Conservation (phyloP, 106 monocot genomes). For the Dioscorea dumetorum region DNA sequence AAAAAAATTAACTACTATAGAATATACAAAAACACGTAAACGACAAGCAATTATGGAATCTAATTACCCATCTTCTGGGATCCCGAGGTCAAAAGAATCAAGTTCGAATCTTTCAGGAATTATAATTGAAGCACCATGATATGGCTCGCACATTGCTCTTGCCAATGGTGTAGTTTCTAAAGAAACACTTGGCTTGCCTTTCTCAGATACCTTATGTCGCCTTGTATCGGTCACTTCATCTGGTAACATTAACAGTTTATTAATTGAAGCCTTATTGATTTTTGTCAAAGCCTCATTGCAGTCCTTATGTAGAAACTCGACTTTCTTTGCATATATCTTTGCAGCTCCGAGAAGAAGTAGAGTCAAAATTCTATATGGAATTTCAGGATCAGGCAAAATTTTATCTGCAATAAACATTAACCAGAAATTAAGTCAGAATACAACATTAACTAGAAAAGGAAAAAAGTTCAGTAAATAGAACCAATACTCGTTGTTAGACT, state of each 20-base stretch:
- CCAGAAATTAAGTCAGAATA: neutral
- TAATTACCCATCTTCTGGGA: constrained; percentile 5
- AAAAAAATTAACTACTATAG: constrained; percentile 6
- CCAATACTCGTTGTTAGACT: too few species aligned
- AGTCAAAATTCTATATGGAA: constrained; percentile 67
- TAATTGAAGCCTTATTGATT: constrained; percentile 15
- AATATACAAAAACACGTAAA: neutral
- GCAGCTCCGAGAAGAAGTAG: constrained; percentile 87
- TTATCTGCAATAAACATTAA: constrained; percentile 40
- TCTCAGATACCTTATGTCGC: neutral
- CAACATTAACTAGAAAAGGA: neutral
- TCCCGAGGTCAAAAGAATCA: constrained; percentile 6
- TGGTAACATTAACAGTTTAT: neutral
- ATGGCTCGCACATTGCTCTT: neutral
- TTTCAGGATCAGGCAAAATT: constrained; percentile 60
- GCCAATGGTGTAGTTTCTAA: constrained; percentile 14
- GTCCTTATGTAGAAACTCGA: constrained; percentile 67
- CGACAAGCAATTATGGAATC: constrained; percentile 5
- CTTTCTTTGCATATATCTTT: constrained; percentile 82
- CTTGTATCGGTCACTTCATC: constrained; percentile 10
- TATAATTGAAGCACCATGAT: constrained; percentile 1
- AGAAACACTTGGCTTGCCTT: constrained; percentile 7
- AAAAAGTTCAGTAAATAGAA: too few species aligned
- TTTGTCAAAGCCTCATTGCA: constrained; percentile 40
- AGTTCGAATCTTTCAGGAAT: constrained; percentile 9